These are phyloP conservation scores for Acacia melanoxylon DNA, from an alignment of 306 rosid species.

Conservation along the genomic window DNA sequence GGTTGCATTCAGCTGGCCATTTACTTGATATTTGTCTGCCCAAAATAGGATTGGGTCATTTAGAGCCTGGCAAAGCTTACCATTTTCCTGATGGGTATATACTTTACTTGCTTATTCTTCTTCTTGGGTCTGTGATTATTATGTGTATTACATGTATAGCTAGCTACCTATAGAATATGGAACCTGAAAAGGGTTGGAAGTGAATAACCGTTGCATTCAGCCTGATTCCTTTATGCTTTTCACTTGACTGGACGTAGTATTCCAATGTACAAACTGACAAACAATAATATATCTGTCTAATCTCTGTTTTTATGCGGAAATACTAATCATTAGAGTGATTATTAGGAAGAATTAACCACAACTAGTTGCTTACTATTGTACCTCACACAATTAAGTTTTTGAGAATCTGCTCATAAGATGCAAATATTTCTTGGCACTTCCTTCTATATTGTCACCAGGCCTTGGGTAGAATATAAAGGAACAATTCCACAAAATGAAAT, in stretches of 20 bases:
- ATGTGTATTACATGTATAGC: not conserved
- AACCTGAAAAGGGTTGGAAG: constrained; percentile 1
- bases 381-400: not conserved
- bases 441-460: constrained; percentile 48
- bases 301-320: not conserved
- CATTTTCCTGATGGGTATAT: constrained; percentile 82
- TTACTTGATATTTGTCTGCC: constrained; percentile 65
- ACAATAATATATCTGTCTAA: not conserved
- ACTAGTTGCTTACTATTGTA: constrained; percentile 16
- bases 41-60: constrained; percentile 58
- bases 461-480: constrained; percentile 79
- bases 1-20: constrained; percentile 83
- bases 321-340: constrained; percentile 12
- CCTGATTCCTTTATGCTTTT: not conserved
- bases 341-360: constrained; percentile 3
- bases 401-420: constrained; percentile 2
- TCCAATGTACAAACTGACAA: constrained; percentile 1
- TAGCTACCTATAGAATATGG: not conserved
- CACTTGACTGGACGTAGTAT: not conserved
- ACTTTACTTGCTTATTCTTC: not conserved
- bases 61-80: constrained; percentile 73
- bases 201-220: not conserved
- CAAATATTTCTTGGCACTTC: constrained; percentile 19
- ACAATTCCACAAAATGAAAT: constrained; percentile 55
- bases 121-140: not conserved